A percentile compares a stretch with the other conserved stretches of the same genome.
phyloP scores from a whole-genome alignment of 1,139 yeast genomes.

The Schizosaccharomyces versatilis region DNA sequence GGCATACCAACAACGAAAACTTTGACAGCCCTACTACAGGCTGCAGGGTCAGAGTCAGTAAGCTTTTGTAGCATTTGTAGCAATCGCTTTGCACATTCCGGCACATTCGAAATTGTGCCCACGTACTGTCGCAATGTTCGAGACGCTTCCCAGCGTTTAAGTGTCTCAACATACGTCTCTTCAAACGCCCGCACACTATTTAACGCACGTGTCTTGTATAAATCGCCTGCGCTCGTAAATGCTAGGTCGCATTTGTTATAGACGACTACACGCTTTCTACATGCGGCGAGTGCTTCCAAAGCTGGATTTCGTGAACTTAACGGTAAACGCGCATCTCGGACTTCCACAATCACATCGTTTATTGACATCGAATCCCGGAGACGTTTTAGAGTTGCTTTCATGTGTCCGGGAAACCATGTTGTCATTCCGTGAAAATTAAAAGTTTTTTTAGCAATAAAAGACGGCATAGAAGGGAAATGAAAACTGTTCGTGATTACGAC shows the following conservation, averaged over 20 bases:
- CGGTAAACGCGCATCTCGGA: not conserved
- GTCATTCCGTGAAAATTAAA: not conserved
- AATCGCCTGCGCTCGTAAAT: not conserved
- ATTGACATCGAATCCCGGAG: not conserved
- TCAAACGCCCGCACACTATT: not conserved
- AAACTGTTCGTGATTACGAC: no score
- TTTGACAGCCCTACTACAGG: not conserved
- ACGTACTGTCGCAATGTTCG: not conserved
- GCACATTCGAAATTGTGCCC: not conserved
- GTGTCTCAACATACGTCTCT: not conserved
- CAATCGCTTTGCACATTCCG: not conserved
- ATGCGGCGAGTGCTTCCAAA: not conserved
- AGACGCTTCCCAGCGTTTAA: not conserved
- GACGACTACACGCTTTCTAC: not conserved
- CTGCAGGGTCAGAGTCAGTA: not conserved
- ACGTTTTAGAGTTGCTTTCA: not conserved
- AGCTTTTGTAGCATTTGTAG: not conserved
- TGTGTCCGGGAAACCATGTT: conserved; percentile 2
- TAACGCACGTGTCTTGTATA: not conserved
- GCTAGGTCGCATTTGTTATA: not conserved
- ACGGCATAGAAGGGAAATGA: no score
- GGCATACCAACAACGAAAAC: not conserved
- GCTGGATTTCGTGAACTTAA: not conserved
- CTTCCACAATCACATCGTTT: not conserved
- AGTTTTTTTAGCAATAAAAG: not conserved